These are phyloP conservation scores for Aquilaria agallochum DNA, from an alignment of 441 rosid species.

Conservation along the genomic window DNA sequence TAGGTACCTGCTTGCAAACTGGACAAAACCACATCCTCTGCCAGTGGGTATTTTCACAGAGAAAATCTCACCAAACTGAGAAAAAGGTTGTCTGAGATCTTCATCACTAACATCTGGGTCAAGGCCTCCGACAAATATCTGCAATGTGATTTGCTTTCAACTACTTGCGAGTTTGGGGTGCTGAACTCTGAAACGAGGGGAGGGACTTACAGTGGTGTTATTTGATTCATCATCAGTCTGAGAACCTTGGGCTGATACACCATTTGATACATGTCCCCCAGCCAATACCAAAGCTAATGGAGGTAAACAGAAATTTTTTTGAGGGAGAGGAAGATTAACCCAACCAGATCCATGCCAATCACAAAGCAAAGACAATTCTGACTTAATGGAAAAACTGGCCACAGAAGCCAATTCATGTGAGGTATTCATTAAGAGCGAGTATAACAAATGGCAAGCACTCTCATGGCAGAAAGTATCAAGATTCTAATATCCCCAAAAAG, in stretches of 20 bases:
- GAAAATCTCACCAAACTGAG: conserved; percentile 84
- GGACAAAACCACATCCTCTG: conserved; percentile 95
- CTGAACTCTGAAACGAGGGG: conserved; percentile 5
- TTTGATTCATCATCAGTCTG: conserved; percentile 63
- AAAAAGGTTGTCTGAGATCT: conserved; percentile 77
- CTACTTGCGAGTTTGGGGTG: background rate
- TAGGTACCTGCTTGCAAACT: conserved; percentile 66
- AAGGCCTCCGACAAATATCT: conserved; percentile 96
- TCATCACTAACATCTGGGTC: conserved; percentile 81
- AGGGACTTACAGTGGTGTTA: conserved; percentile 82
- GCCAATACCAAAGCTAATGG: conserved; percentile 69
- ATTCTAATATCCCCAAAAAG: background rate
- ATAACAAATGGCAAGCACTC: background rate
- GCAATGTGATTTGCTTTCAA: conserved; percentile 15
- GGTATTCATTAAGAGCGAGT: background rate
- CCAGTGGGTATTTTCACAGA: conserved; percentile 93
- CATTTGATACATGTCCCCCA: conserved; percentile 80
- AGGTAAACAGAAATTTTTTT: conserved; percentile 17
- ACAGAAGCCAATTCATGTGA: background rate
- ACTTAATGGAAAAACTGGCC: background rate
- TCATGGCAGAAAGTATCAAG: background rate
- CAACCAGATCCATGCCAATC: conserved; percentile 11
- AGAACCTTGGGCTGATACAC: conserved; percentile 52
- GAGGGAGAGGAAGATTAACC: background rate
- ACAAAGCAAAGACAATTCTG: background rate